These are phyloP conservation scores for Emergomyces pasteurianus DNA, from an alignment of 2,329 filamentous ascomycete genomes.

Conservation along the genomic window DNA sequence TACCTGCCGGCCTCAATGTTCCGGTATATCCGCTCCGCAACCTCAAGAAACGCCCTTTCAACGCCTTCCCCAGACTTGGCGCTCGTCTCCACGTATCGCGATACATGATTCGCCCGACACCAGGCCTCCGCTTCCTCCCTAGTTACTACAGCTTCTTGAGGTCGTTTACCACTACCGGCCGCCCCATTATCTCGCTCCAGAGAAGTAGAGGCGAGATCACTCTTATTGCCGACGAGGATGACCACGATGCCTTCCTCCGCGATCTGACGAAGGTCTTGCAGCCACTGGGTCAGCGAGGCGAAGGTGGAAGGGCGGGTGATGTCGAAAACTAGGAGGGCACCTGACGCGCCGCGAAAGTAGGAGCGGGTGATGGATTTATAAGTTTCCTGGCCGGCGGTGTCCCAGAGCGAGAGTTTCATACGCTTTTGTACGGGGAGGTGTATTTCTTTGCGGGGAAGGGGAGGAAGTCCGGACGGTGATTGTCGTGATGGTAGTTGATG, in stretches of 20 bases:
- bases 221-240: conserved; percentile 90
- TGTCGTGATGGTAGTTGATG: conserved; percentile 9
- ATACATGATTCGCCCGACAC: conserved; percentile 72
- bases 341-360: conserved; percentile 75
- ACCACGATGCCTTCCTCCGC: conserved; percentile 93
- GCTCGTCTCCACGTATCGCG: conserved; percentile 91
- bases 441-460: conserved; percentile 25
- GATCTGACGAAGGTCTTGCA: conserved; percentile 85
- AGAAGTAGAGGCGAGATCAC: conserved; percentile 54
- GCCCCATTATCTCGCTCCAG: conserved; percentile 18
- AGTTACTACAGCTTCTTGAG: conserved; percentile 48
- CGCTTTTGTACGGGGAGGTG: conserved; percentile 45
- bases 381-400: conserved; percentile 92
- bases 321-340: conserved; percentile 83
- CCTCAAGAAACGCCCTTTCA: conserved; percentile 82
- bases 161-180: conserved; percentile 10
- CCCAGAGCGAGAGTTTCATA: conserved; percentile 93
- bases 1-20: conserved; percentile 95
- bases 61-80: conserved; percentile 94
- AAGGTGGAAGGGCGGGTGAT: conserved; percentile 80
- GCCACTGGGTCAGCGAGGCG: conserved; percentile 79
- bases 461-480: conserved; percentile 20
- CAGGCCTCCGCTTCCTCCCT: conserved; percentile 76
- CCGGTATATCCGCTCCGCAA: conserved; percentile 89
- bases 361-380: conserved; percentile 93